phyloP scores from a whole-genome alignment of 805 yeast species.

The Candida ovalis region DNA sequence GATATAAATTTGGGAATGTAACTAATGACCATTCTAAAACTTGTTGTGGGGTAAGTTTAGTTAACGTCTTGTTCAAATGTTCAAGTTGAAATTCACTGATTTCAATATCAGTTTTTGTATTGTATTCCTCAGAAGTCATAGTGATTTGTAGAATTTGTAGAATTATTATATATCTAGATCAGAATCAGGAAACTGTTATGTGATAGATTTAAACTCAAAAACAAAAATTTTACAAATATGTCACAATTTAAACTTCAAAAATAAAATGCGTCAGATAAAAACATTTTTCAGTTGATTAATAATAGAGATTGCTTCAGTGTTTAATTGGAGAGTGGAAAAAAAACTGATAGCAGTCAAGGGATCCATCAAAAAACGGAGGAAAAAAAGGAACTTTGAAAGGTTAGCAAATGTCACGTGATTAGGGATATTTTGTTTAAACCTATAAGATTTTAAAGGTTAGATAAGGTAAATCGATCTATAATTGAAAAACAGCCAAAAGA shows the following conservation, averaged over 20 bases:
- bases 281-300: background rate
- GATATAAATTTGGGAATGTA: constrained; percentile 81
- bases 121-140: background rate
- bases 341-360: background rate
- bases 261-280: too few species aligned
- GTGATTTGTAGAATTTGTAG: background rate
- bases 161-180: background rate
- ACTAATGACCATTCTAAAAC: constrained; percentile 76
- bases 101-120: constrained; percentile 5
- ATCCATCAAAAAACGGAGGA: background rate
- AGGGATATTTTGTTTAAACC: background rate
- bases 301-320: background rate
- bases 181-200: too few species aligned
- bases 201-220: background rate
- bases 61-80: constrained; percentile 61
- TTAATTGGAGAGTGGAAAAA: background rate
- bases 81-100: constrained; percentile 43
- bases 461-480: too few species aligned
- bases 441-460: too few species aligned
- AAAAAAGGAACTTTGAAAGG: too few species aligned
- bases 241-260: background rate
- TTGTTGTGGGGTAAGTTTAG: constrained; percentile 60
- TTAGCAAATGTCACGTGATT: constrained; percentile 5
- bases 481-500: too few species aligned
- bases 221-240: background rate